A percentile compares a stretch with the other conserved stretches of the same genome.
Evolutionary conservation across 495 filamentous ascomycete genomes (phyloP).

Genomic region (Penicillium coprophilum): DNA sequence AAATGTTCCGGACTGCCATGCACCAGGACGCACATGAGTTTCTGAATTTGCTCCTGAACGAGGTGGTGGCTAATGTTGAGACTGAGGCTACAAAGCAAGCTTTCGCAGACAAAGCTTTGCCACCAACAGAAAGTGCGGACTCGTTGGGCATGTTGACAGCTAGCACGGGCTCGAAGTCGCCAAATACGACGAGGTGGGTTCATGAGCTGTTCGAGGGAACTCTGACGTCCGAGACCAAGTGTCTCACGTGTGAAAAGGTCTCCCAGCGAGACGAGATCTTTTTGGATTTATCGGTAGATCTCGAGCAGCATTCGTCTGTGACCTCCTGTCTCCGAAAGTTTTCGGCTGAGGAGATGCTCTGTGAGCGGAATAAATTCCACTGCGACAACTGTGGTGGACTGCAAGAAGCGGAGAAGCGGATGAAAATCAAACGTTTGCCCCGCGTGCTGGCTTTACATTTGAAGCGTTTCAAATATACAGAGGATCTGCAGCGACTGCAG

Average conservation of each 20-base stretch:
- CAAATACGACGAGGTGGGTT: slow-evolving; percentile 78
- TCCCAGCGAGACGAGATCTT: slow-evolving; percentile 96
- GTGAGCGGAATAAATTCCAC: slow-evolving; percentile 97
- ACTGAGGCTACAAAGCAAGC: slow-evolving; percentile 63
- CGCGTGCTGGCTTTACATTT: slow-evolving; percentile 89
- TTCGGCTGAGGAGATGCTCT: slow-evolving; percentile 97
- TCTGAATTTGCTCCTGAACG: slow-evolving; percentile 89
- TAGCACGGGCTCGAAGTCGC: slow-evolving; percentile 47
- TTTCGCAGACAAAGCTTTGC: slow-evolving; percentile 37
- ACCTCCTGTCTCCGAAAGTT: slow-evolving; percentile 94
- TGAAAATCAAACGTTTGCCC: slow-evolving; percentile 97
- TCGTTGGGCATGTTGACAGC: slow-evolving; percentile 42
- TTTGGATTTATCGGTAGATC: slow-evolving; percentile 90
- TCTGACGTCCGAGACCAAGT: slow-evolving; percentile 93
- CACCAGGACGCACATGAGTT: slow-evolving; percentile 99
- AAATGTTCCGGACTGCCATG: slow-evolving; percentile 96
- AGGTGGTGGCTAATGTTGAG: slow-evolving; percentile 93
- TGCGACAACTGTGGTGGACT: slow-evolving; percentile 96
- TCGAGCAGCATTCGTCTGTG: slow-evolving; percentile 94
- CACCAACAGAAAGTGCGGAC: slow-evolving; percentile 39
- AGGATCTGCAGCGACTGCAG: slow-evolving; percentile 87
- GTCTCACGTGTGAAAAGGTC: slow-evolving; percentile 91
- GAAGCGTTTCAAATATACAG: slow-evolving; percentile 97
- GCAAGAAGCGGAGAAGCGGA: slow-evolving; percentile 97
- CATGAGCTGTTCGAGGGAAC: slow-evolving; percentile 96